phyloP scores from a whole-genome alignment of 257 asterid species.

The Cruciata laevipes region DNA sequence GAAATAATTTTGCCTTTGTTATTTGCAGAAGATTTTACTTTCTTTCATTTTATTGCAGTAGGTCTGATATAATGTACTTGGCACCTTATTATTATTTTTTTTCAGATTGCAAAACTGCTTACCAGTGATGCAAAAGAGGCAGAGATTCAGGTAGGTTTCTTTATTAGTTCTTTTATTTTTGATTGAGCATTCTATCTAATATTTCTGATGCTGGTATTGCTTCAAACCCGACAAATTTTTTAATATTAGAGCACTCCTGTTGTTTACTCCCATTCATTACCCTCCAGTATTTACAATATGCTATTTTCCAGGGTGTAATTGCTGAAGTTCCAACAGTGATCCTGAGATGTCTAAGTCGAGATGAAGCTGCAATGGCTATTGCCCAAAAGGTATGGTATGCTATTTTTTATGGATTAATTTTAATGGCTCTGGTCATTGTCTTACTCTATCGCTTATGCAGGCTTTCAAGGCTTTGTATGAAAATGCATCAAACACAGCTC shows the following conservation, averaged over 20 bases:
- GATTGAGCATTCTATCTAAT: neutral
- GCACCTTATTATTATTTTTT: conserved; percentile 1
- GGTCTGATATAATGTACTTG: conserved; percentile 19
- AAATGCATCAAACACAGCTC: conserved; percentile 63
- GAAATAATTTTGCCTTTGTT: neutral
- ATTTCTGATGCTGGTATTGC: neutral
- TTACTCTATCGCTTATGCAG: conserved; percentile 29
- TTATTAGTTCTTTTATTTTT: neutral
- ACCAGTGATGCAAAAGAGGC: conserved; percentile 55
- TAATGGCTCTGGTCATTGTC: conserved; percentile 8
- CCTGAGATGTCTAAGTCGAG: conserved; percentile 83
- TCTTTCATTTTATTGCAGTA: neutral
- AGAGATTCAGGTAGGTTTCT: conserved; percentile 63
- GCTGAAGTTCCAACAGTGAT: conserved; percentile 92
- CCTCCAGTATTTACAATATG: neutral
- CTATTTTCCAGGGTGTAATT: conserved; percentile 48
- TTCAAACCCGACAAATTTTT: neutral
- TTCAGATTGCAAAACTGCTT: conserved; percentile 77
- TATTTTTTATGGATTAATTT: conserved; percentile 1
- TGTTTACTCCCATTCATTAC: neutral
- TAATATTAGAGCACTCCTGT: neutral
- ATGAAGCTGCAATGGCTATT: conserved; percentile 95
- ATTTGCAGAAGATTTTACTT: neutral
- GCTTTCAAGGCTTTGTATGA: conserved; percentile 89
- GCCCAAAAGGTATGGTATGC: conserved; percentile 69